Evolutionary conservation across 768 basidiomycete genomes (phyloP), one percentile per base, ranked within the genome.

Genomic region (Lentinula sp.): DNA sequence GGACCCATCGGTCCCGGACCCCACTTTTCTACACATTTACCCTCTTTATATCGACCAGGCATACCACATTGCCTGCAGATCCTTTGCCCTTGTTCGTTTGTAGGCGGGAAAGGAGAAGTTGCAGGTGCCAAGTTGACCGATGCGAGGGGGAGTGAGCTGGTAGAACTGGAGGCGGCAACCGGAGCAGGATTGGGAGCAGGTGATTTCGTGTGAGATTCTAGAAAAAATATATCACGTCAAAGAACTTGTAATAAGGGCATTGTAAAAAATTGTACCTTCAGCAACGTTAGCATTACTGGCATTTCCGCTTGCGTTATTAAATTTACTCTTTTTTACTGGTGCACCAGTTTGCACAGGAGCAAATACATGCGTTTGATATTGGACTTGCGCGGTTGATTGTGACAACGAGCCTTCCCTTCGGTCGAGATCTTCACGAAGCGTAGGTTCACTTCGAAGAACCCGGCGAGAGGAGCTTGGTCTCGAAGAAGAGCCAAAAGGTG

Each of bases 21-120:
- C 90, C 90, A 92, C 71, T 92, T 92, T 68, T 92, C 90, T 56
- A 92, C 89, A 69, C 90, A 92, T 65, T 90, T 90, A 8, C 86
- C 88, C 21, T 92, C 90, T 74, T 91, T 91, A 74, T 91, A 92
- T 1, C 89, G 76, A 0, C 90, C 90, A 0, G 84, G 76, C 46
- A 86, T 73, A 0, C 88, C 88, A 65, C 90, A 92, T 66, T 89
- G 87, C 5, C 89, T 76, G 69, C 90, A 91, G 52, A 88, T 89
- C 23, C 89, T 76, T 68, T 91, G 89, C 0, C 90, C 90, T 55
- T 80, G 76, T 1, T 79, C 75, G 67, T 89, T 89, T 0, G 76
- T 77, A 1, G 81, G 64, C 0, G 81, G 77, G 65, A 71, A 84
- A 4, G 73, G 65, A 18, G 71, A 64, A 8, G 64, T 60, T 4